These are phyloP conservation scores for Theileria equi DNA, from an alignment of 169 alveolate genomes.

Conservation along the genomic window DNA sequence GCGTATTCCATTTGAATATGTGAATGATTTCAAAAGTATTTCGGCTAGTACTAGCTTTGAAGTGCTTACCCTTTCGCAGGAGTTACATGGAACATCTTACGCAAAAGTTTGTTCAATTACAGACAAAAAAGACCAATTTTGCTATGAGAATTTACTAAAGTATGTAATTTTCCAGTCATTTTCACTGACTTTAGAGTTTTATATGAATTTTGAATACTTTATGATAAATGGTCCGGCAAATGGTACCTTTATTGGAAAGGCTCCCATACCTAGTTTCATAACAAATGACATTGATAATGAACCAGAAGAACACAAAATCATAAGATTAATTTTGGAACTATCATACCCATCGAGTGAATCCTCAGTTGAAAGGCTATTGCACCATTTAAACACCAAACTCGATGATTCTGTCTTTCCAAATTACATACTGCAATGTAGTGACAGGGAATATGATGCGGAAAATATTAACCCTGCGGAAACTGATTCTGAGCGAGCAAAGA, in stretches of 20 bases:
- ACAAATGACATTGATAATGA: no score
- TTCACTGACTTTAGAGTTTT: constrained; percentile 19
- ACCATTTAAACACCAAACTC: not conserved
- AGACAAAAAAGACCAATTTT: not conserved
- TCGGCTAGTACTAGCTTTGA: not conserved
- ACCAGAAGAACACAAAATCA: not conserved
- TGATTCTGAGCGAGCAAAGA: no score
- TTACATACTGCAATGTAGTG: not conserved
- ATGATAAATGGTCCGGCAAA: not conserved
- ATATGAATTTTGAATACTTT: constrained; percentile 20
- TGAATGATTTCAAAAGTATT: no score
- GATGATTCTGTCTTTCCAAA: not conserved
- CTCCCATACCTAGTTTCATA: not conserved
- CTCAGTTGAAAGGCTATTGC: no score
- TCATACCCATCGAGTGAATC: no score
- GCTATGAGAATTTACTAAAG: constrained; percentile 23
- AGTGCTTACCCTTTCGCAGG: constrained; percentile 5
- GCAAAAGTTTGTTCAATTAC: constrained; percentile 14
- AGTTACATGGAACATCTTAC: no score
- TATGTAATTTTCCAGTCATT: constrained; percentile 15
- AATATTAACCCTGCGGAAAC: not conserved
- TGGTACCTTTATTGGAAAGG: not conserved
- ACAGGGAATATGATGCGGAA: not conserved
- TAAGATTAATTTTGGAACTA: not conserved
- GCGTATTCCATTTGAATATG: no score